Base-by-base conservation (phyloP, 2,329 filamentous ascomycete species). In the Bipolaris bicolor region DNA sequence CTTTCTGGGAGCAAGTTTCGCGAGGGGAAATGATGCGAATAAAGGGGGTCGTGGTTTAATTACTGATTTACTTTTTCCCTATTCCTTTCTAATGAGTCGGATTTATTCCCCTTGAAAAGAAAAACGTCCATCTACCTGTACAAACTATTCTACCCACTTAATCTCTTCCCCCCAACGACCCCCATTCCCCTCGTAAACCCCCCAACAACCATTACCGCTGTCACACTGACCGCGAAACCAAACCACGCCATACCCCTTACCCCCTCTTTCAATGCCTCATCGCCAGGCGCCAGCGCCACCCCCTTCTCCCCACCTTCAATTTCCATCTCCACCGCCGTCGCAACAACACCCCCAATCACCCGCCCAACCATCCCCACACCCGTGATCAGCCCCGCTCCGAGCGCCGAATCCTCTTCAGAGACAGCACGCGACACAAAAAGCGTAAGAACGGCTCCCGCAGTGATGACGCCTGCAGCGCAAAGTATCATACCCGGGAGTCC, bases 341-440 rank as follows among this genome's bases (percentile, higher is more conserved):
- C 84, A 31, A 90, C 79, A 0, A 88, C 88, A 1, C 90, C 77
- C 1, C 86, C 84, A n/a, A 90, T 82, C 0, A 88, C 83, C 6
- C 88, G 79, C 0, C 88, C 88, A 31, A 90, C 78, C 66, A 89
- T 87, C 0, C 85, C 85, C 11, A 87, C 83, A 0, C 87, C 83
- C 57, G 90, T 90, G 68, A 90, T 85, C 7, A 90, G 80, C 0
- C 87, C 88, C 0, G 88, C 88, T 0, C 88, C 88, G 0, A 90
- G 73, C 1, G 87, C 86, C 66, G 90, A 88, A 60, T 91, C 87
- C 48, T 86, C 83, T 0, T 79, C 77, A 0, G 87, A 84, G 0
- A 91, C 78, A 0, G 83, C 80, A 58, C 85, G 84, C 0, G 87
- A 88, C 0, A 85, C 88, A 68, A 89, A 90, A 0, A 91, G 80